Conservation (phyloP, 805 yeast species). For the Kockiozyma suomiensis region DNA sequence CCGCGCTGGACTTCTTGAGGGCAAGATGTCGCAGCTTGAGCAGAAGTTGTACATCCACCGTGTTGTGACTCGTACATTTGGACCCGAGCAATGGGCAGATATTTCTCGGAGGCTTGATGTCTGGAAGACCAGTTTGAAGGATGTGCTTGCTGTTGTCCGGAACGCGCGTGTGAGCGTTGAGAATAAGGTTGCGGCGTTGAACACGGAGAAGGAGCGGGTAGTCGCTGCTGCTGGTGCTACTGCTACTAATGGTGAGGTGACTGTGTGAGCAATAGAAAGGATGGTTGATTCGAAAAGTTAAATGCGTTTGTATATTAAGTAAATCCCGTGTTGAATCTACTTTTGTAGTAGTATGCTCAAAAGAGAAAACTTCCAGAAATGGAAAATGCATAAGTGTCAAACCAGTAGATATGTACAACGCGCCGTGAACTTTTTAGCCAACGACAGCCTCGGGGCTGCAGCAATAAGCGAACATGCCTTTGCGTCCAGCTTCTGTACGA, state of each 20-base stretch:
- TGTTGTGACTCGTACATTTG: constrained; percentile 44
- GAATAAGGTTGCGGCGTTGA: constrained; percentile 17
- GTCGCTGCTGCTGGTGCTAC: neutral
- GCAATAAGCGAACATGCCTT: neutral
- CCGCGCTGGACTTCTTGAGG: constrained; percentile 48
- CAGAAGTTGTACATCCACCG: constrained; percentile 44
- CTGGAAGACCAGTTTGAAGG: constrained; percentile 44
- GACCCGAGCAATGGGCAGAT: constrained; percentile 44
- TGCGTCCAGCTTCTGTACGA: neutral
- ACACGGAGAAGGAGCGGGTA: constrained; percentile 5
- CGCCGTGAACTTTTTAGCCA: neutral
- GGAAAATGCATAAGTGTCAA: neutral
- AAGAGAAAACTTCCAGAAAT: neutral
- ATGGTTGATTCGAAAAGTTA: neutral
- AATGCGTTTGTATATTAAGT: constrained; percentile 7
- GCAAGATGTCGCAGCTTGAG: constrained; percentile 48
- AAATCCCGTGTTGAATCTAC: too few species aligned
- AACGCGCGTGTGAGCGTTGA: constrained; percentile 27
- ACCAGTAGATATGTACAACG: neutral
- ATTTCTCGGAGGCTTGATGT: constrained; percentile 41
- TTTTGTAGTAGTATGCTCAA: neutral
- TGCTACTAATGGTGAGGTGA: neutral
- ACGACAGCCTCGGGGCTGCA: neutral
- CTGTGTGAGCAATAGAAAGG: neutral
- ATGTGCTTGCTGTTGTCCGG: constrained; percentile 39